Evolutionary conservation across 2,329 filamentous ascomycete genomes (phyloP), one percentile per base, ranked within the genome.

Genomic region (Apiospora pterosperma): DNA sequence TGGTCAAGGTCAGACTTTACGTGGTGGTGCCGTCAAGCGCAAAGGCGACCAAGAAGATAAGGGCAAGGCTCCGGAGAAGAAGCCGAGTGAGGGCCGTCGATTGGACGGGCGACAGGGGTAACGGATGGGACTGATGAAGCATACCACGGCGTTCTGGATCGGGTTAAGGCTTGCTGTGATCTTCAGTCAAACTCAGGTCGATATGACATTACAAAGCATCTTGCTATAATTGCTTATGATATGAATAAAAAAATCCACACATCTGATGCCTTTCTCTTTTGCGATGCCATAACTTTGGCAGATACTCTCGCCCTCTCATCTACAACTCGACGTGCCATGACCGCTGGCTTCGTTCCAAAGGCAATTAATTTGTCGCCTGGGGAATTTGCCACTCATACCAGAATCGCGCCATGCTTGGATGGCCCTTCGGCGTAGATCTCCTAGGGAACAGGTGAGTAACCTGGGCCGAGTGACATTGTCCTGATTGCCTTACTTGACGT

Each of bases 1-100:
- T 5, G 95, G 95, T 0, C 88, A 92, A 69, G 95, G 95, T 0
- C 92, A 97, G 77, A 96, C 91, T 5, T 79, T 97, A 41, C 83
- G 88, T 7, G 63, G 65, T 48, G 84, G 87, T 19, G 85, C 84
- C 1, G 82, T 85, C 36, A 96, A 94, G 84, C 90, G 90, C 76
- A 94, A 93, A 80, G 81, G 79, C 3, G 84, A 84, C 3, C 62
- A 64, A 14, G 82, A 84, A 12, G 81, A 81, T 16, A 82, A 84
- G 73, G 74, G 76, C 10, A 82, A 83, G 67, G 75, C 76, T 0
- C 76, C 78, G 0, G 82, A 82, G 67, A 85, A 83, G 76, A 84
- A 84, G 70, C 67, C 80, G 1, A 71, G 72, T 16, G 81, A 82
- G 44, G 82, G 81, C 3, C 77, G 77, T 36, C 76, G 81, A 59